Conservation (phyloP, 1,284 basidiomycete genomes). For the Papiliotrema flavescens region DNA sequence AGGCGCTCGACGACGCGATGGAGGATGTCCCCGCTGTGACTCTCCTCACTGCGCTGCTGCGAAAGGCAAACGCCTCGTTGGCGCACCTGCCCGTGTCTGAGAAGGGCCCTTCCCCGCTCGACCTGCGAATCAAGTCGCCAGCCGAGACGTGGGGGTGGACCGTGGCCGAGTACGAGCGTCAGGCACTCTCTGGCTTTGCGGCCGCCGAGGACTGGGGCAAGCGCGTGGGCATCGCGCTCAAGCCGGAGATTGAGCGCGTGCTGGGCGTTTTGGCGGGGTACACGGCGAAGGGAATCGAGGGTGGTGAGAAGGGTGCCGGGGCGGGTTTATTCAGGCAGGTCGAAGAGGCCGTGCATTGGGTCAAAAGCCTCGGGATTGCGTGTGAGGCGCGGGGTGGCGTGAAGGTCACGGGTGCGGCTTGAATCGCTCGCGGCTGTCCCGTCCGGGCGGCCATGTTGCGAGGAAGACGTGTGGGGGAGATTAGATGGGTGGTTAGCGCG, state of each 20-base stretch:
- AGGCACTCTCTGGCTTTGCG: conserved; percentile 45
- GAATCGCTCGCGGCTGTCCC: not conserved
- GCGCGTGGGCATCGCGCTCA: conserved; percentile 42
- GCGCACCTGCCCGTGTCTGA: conserved; percentile 9
- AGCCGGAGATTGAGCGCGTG: conserved; percentile 44
- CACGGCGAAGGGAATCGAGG: conserved; percentile 6
- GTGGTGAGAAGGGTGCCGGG: conserved; percentile 12
- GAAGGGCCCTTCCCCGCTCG: conserved; percentile 8
- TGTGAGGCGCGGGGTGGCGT: conserved; percentile 42
- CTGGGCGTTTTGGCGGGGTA: conserved; percentile 18
- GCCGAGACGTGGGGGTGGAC: conserved; percentile 43
- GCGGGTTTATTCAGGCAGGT: conserved; percentile 10
- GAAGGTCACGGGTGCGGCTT: conserved; percentile 24
- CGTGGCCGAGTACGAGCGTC: conserved; percentile 43
- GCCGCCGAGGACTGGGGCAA: conserved; percentile 47
- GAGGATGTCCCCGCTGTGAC: conserved; percentile 48
- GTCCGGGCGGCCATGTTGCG: too few relatives aligned
- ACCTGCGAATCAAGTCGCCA: conserved; percentile 28
- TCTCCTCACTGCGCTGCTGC: conserved; percentile 40
- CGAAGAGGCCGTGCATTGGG: conserved; percentile 39
- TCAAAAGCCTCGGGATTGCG: conserved; percentile 39
- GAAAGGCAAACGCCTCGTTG: conserved; percentile 38
- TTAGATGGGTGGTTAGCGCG: too few relatives aligned
- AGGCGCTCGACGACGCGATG: conserved; percentile 47
- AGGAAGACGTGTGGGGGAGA: too few relatives aligned